Evolutionary conservation across 1,284 basidiomycete species (phyloP), one percentile per base, ranked within the genome.

Genomic region (Abortiporus biennis): DNA sequence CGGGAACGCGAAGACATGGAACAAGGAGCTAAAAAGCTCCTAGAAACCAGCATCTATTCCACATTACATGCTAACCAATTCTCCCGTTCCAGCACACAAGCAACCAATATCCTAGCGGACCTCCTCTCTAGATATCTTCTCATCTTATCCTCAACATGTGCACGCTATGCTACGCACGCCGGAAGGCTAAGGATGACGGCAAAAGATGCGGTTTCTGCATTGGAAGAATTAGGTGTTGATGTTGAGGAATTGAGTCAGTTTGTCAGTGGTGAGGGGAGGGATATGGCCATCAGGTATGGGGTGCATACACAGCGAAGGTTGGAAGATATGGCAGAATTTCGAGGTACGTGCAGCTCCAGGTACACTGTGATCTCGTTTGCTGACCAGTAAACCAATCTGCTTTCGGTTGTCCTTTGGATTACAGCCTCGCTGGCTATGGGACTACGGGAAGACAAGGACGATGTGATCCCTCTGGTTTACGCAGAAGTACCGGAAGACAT

Each of bases 51-150:
- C 0, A 74, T 76, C 1, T 69, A 80, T 52, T 74, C 80, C 45
- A 81, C 82, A 16, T 70, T 89, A 8, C 85, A 89, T 51, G 80
- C 84, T 0, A 76, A 87, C 51, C 72, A 71, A 46, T 89, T 89
- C 62, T 76, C 80, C 36, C 74, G 83, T 34, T 74, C 85, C 0
- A 89, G 85, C 4, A 63, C 76, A 1, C 79, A 82, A 52, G 85
- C 86, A 3, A 69, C 78, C 11, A 63, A 74, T 27, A 72, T 82
- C 15, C 69, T 89, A 38, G 80, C 83, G 8, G 84, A 83, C 59
- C 65, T 88, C 48, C 71, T 89, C 47, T 70, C 80, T 32, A 77
- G 82, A 41, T 89, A 88, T 58, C 64, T 88, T 41, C 52, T 71
- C 12, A 67, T 86, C 20, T 64, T 87, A 12, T 66, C 80, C 1